Evolutionary conservation across 1,139 yeast genomes (phyloP), one percentile per base, ranked within the genome.

Genomic region (Taphrina flavorubra): DNA sequence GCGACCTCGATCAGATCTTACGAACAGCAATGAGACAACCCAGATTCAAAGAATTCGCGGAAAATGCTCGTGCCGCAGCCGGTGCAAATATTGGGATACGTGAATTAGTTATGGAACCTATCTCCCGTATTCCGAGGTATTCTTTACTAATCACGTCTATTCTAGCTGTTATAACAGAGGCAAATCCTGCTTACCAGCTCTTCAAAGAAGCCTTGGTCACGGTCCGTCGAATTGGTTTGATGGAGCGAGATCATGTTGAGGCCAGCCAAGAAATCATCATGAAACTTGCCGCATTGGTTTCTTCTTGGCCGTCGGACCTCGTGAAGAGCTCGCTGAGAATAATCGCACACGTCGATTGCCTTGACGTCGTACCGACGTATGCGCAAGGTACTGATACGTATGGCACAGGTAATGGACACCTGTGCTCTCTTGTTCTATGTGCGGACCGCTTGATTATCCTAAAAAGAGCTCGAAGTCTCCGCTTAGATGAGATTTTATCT

Each of bases 41-140:
- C 42, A 56, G 51, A 40, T 64, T 68, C 37, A 49, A 51, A 40
- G 68, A 68, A n/a, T 63, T 56, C 40, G 40, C 61, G 1, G 65
- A 63, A 16, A 44, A 34, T 25, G 62, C 53, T 8, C 64, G 65
- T 14, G 36, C 51, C 10, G 51, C 51, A 13, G 56, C 64, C 13
- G 46, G 40, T 25, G 59, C 60, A 11, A 65, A 65, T 25, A 61
- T 68, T 10, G 65, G 70, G n/a, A 42, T 68, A 7, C 62, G 70
- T 11, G 70, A 68, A 36, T 56, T 68, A 11, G 65, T 68, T 42
- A 63, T 63, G 68, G 70, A 68, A n/a, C 70, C 70, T 6, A 62
- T 68, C 3, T 63, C 64, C 6, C 51, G 70, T 7, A 63, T 68
- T 10, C 70, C 70, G 11, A 56, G 70, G 11, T 68, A 68, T 39